A percentile compares a stretch with the other conserved stretches of the same genome.
These are phyloP conservation scores for Blastobotrys chiropterorum DNA, from an alignment of 805 yeast species.

Conservation along the genomic window DNA sequence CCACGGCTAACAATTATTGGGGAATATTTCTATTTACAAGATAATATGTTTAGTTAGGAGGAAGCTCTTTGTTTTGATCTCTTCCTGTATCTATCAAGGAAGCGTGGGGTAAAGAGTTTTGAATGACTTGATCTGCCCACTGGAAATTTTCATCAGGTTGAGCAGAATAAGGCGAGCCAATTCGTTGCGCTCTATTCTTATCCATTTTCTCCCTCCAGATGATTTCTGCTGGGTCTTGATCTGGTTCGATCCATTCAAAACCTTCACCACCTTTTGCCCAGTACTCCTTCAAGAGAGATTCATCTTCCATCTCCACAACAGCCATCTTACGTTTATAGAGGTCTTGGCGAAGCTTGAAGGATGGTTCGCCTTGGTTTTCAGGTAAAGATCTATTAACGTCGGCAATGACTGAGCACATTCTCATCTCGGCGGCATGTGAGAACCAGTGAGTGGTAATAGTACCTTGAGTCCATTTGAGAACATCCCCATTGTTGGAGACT, in stretches of 20 bases:
- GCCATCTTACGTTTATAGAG: conserved; percentile 31
- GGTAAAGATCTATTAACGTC: conserved; percentile 52
- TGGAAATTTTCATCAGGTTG: conserved; percentile 13
- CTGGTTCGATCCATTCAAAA: conserved; percentile 86
- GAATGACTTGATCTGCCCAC: conserved; percentile 26
- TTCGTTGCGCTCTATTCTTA: conserved; percentile 12
- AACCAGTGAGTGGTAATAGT: conserved; percentile 60
- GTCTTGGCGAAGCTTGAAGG: conserved; percentile 28
- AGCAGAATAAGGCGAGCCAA: conserved; percentile 17
- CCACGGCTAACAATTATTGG: no score
- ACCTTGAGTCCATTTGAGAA: conserved; percentile 57
- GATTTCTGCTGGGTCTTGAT: conserved; percentile 75
- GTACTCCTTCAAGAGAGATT: conserved; percentile 66
- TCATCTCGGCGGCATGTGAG: conserved; percentile 59
- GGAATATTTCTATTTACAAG: neutral
- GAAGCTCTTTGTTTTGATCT: conserved; percentile 1
- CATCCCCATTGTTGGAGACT: conserved; percentile 48
- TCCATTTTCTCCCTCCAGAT: conserved; percentile 30
- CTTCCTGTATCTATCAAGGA: conserved; percentile 25
- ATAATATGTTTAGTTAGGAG: conserved; percentile 4
- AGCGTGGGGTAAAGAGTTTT: conserved; percentile 29
- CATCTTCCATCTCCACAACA: conserved; percentile 51
- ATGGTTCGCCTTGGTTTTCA: conserved; percentile 37
- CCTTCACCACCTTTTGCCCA: conserved; percentile 87
- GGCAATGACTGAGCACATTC: conserved; percentile 57